Evolutionary conservation across 306 rosid genomes (phyloP).

Genomic region (Betula pendula): DNA sequence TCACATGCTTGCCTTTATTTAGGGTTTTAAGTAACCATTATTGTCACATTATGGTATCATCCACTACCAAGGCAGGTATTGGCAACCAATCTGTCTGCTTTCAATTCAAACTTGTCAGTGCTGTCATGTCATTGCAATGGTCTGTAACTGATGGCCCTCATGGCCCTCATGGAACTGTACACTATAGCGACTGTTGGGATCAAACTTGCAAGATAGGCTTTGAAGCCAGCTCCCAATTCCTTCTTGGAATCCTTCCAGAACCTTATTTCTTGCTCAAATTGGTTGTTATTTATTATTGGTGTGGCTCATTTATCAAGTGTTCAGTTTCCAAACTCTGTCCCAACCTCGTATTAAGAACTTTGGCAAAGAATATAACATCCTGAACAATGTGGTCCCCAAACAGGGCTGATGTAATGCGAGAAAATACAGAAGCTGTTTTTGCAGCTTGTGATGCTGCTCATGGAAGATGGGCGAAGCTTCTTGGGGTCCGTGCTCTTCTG

Average conservation of each 20-base stretch:
- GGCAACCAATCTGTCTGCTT: not conserved
- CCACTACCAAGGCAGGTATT: not conserved
- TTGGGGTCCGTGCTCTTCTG: constrained; percentile 92
- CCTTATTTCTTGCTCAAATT: not conserved
- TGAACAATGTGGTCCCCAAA: constrained; percentile 60
- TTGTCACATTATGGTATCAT: not conserved
- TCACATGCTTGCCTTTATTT: not conserved
- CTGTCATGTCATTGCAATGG: not conserved
- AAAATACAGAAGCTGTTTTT: constrained; percentile 99
- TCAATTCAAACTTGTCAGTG: not conserved
- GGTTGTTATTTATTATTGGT: not conserved
- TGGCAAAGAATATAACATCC: constrained; percentile 44
- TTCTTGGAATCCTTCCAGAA: not conserved
- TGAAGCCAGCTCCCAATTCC: not conserved
- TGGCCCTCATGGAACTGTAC: not conserved
- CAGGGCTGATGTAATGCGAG: constrained; percentile 99
- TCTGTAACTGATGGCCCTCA: not conserved
- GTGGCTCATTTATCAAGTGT: not conserved
- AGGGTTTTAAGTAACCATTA: not conserved
- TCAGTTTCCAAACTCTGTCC: constrained; percentile 9
- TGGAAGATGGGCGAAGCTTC: constrained; percentile 99
- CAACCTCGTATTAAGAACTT: constrained; percentile 22
- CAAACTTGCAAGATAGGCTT: not conserved
- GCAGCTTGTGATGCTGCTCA: constrained; percentile 99
- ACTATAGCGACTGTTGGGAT: not conserved